Base-by-base conservation (phyloP, 257 asterid genomes). In the Forsythia viridissima region DNA sequence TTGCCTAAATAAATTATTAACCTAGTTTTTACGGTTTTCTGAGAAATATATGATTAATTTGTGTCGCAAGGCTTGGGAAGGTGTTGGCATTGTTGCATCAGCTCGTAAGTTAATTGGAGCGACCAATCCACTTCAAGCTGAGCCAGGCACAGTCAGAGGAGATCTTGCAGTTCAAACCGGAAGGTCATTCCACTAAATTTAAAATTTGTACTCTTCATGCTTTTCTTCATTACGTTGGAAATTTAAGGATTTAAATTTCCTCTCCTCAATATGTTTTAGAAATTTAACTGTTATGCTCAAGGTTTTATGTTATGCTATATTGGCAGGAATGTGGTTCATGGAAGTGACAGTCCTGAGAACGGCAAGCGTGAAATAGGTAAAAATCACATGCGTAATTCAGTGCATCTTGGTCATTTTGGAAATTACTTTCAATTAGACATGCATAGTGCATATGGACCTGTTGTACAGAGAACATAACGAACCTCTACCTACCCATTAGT, bases 91-190 rank as follows among this genome's bases (percentile, higher is more conserved):
- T 46, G 97, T 94, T 77, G 96, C 97, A 55, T 94, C 98, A 21
- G 97, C 98, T 2, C 97, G 97, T 16, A 91, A 94, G 87, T 85
- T 91, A 79, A 94, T 94, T 75, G 98, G 98, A 79, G 93, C 92
- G 0, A 94, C 98, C 8, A 92, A 92, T 87, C 97, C 98, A 61
- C 97, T 94, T 20, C 88, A 92, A 83, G 98, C 97, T 6, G 96
- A 90, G 76, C 98, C 97, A 3, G 98, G 97, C 81, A 92, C 98
- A 61, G 92, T 94, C 70, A 88, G 98, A 86, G 97, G 98, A 75
- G 98, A 94, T 78, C 94, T 94, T 65, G 94, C 97, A 10, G 94
- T 94, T 80, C 97, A 94, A 80, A 91, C 97, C 34, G 98, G 98
- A 88, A 91, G 98, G 98, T 92, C 42, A 72, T 85, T 57, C 71